Conservation (phyloP, 2,329 filamentous ascomycete species). For the Cladophialophora chaetospira region DNA sequence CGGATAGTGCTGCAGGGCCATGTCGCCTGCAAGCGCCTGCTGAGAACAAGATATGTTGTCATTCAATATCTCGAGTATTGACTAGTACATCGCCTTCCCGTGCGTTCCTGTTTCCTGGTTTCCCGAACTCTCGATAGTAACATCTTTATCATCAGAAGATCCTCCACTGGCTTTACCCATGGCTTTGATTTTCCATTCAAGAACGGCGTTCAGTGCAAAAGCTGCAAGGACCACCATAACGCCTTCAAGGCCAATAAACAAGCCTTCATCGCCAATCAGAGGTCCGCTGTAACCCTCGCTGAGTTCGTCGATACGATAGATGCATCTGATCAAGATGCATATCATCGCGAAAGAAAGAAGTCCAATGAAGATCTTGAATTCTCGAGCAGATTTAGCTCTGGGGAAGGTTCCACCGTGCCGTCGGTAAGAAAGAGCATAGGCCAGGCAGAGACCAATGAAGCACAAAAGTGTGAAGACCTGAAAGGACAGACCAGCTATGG, state of each 20-base stretch:
- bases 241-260: constrained; percentile 56
- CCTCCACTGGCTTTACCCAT: too few relatives aligned
- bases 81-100: too few relatives aligned
- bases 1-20: too few relatives aligned
- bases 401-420: constrained; percentile 13
- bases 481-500: constrained; percentile 60
- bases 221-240: too few relatives aligned
- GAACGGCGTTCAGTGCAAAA: too few relatives aligned
- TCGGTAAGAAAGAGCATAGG: constrained; percentile 18
- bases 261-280: constrained; percentile 51
- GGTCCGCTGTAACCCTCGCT: constrained; percentile 49
- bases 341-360: constrained; percentile 38
- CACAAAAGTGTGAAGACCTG: constrained; percentile 56
- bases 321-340: constrained; percentile 49
- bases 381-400: constrained; percentile 18
- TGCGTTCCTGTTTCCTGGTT: too few relatives aligned
- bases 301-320: constrained; percentile 54
- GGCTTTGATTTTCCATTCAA: too few relatives aligned
- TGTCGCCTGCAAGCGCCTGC: too few relatives aligned
- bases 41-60: too few relatives aligned
- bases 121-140: too few relatives aligned
- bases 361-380: constrained; percentile 26
- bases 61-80: too few relatives aligned
- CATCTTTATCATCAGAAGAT: too few relatives aligned
- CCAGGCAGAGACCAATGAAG: constrained; percentile 27